These are phyloP conservation scores for Penicillium alfredii DNA, from an alignment of 495 filamentous ascomycete genomes.

Conservation along the genomic window DNA sequence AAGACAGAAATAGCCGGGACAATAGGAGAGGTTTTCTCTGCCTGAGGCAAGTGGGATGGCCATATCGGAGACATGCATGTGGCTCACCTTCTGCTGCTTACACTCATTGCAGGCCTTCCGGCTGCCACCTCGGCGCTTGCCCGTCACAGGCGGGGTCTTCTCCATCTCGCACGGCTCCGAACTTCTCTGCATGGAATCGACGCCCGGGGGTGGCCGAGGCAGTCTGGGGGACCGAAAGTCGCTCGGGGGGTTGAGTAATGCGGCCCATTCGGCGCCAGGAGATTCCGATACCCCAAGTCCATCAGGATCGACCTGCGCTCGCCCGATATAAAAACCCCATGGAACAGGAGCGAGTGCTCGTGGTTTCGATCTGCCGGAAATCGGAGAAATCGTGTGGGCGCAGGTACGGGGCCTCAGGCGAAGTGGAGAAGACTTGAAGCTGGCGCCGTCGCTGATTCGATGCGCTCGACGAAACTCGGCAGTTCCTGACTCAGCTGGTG, in stretches of 20 bases:
- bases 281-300: constrained; percentile 39
- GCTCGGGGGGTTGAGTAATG: constrained; percentile 29
- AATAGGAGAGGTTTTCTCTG: no score
- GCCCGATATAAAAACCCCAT: constrained; percentile 32
- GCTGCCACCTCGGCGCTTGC: constrained; percentile 44
- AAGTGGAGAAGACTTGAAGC: no score
- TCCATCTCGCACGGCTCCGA: constrained; percentile 38
- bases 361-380: constrained; percentile 37
- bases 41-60: no score
- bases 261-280: constrained; percentile 36
- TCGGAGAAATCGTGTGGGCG: no score
- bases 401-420: no score
- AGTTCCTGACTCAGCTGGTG: no score
- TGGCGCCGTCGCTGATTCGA: no score
- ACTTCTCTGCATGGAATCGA: constrained; percentile 29
- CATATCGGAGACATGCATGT: constrained; percentile 8
- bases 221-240: constrained; percentile 41
- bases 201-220: constrained; percentile 30
- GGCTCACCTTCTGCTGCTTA: constrained; percentile 45
- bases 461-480: no score
- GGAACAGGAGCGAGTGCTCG: constrained; percentile 19
- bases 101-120: constrained; percentile 47
- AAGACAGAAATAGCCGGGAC: no score
- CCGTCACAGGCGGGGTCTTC: constrained; percentile 39
- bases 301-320: constrained; percentile 33